Evolutionary conservation across 495 filamentous ascomycete genomes (phyloP), one percentile per base, ranked within the genome.

Genomic region (Hypomontagnella monticulosa): DNA sequence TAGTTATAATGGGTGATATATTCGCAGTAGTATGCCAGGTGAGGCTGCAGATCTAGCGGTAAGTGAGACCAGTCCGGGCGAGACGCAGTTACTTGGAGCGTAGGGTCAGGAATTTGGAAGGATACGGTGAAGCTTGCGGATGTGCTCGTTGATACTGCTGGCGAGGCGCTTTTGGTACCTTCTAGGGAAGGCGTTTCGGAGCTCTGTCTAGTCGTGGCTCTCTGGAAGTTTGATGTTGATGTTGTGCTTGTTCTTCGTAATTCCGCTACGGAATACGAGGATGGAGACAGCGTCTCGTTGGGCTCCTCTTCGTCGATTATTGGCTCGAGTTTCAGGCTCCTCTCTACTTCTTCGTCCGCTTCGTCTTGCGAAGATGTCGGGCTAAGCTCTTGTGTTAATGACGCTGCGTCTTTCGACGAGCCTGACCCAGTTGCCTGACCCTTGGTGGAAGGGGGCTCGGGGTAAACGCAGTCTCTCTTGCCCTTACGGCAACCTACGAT

Each of bases 1-100:
- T 94, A 97, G 75, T 96, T 93, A 57, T 91, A 87, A 71, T 88
- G 81, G 4, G 87, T 90, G 46, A 99, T 78, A 61, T 88, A 85
- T 34, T 91, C 86, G 53, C 82, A 83, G 71, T 91, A 89, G 75
- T 92, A 97, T 47, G 85, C 81, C 38, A 98, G 78, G 73, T 93
- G 94, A 64, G 88, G 92, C 36, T 88, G 86, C 36, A 95, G 61
- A 71, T 96, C 92, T 36, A 84, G 80, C 1, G 87, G 75, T 0
- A 91, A 75, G 42, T 83, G 82, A 14, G 81, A 75, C 80, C 80
- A 82, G 43, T 82, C 78, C 9, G 74, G 67, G 3, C 64, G 71
- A 33, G 67, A 41, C 3, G 69, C 41, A 0, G 65, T 42, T 1
- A 56, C 18, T 14, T 67, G 57, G n/a, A 73, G 59, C 14, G 66